Evolutionary conservation across 2,329 filamentous ascomycete species (phyloP), one percentile per base, ranked within the genome.

Genomic region (Cladorrhinum sp.): DNA sequence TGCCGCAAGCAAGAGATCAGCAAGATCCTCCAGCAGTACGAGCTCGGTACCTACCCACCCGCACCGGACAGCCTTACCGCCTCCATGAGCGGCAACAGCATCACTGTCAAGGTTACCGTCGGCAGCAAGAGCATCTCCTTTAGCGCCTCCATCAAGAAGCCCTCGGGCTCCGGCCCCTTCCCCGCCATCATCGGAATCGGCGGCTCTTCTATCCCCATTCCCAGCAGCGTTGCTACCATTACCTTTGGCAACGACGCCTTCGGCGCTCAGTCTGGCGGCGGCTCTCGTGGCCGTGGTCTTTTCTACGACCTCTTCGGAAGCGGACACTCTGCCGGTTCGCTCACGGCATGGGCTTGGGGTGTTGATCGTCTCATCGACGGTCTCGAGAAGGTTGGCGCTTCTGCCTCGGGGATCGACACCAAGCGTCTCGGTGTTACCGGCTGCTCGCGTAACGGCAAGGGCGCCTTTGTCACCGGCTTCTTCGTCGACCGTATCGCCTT

Each of bases 361-460:
- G 82, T 86, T 2, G 80, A 81, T 66, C 81, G 83, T 55, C 77
- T 87, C 64, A 79, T 87, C 54, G 84, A 87, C 69, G 82, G 78
- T 16, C 76, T 87, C 38, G 83, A 85, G 74, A 75, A 78, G 69
- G 73, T 80, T 48, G 75, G 75, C 13, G 67, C 72, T 16, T 70
- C 69, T 12, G 23, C 59, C 16, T 78, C 76, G 22, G 75, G 76
- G 41, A 85, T 87, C 69, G 78, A 84, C 70, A 66, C 77, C 23
- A 75, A 69, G 38, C 75, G 74, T 2, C 71, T 84, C 20, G 85
- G 82, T 52, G 83, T 86, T 1, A 87, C 84, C 13, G 85, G 85
- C 4, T 88, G 85, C 76, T 86, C 83, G 57, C 81, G 85, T 45
- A 85, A 87, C 72, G 85, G 84, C 59, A 87, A 87, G 74, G 85